Evolutionary conservation across 345 rosid genomes (phyloP), one percentile per base, ranked within the genome.

Genomic region (Microthlaspi erraticum): DNA sequence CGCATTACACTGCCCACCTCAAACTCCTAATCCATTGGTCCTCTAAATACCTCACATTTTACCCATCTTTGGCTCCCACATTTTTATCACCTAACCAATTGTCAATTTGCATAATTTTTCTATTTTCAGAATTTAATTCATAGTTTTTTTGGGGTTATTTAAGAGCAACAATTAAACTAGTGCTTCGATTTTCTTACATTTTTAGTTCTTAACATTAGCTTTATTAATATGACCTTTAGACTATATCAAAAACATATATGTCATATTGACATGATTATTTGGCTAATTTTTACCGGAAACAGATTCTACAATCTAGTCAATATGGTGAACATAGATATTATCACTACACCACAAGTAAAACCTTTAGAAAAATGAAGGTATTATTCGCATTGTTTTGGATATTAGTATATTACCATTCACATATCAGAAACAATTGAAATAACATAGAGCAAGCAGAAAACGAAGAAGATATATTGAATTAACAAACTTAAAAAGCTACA

Each of bases 1-100:
- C 54, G 67, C 53, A 49, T 74, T 10, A 42, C 46, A 50, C 61
- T 75, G 74, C 69, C 74, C 51, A 68, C 74, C 69, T 74, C 73
- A 60, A 74, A 74, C 57, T 68, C 57, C 69, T 52, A 67, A 68
- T 67, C 73, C 78, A 16, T 43, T 51, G 56, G 17, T 34, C 70
- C n/a, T 60, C 36, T 51, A 3, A 59, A 66, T 59, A 49, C 39
- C 41, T 36, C 71, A 57, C 77, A 67, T 49, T 68, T 39, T 57
- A 73, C 71, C 18, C 45, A 65, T 39, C 66, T 58, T 44, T 57
- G 34, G 8, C 60, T 58, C 13, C 26, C 31, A 58, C 72, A 66
- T 66, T 58, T 37, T 46, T 29, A 14, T 46, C 34, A 64, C 77
- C n/a, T 29, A 55, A 64, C 71, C 29, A 53, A 8, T 43, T 44